Evolutionary conservation across 1,284 basidiomycete species (phyloP).

Genomic region (Austroboletus rostrupii): DNA sequence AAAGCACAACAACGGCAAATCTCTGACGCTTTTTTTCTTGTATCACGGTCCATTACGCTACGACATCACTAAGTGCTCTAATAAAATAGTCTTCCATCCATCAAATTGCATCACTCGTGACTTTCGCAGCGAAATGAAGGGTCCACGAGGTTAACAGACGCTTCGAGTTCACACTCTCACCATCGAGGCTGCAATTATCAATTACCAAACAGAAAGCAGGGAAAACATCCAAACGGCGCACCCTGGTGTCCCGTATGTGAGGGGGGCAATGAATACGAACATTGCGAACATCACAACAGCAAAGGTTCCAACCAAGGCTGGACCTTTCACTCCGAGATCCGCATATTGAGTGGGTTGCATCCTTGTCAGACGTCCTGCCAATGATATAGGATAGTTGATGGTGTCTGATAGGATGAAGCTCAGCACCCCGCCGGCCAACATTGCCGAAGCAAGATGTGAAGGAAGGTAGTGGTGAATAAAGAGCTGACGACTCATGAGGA

Average conservation of each 20-base stretch:
- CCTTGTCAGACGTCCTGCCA: constrained; percentile 55
- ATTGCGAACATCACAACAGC: constrained; percentile 60
- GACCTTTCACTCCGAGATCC: constrained; percentile 68
- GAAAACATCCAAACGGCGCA: constrained; percentile 39
- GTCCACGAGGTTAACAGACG: constrained; percentile 77
- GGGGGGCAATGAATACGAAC: constrained; percentile 76
- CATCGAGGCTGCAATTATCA: constrained; percentile 54
- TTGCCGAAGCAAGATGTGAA: constrained; percentile 85
- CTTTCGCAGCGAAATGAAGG: constrained; percentile 79
- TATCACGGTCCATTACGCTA: constrained; percentile 22
- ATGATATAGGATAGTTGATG: constrained; percentile 91
- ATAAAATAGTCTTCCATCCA: constrained; percentile 14
- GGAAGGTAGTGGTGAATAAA: constrained; percentile 99
- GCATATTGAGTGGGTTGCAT: constrained; percentile 62
- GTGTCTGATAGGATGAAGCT: constrained; percentile 91
- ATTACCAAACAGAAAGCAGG: constrained; percentile 8
- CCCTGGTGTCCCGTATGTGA: constrained; percentile 93
- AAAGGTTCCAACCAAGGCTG: constrained; percentile 58
- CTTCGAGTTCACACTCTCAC: constrained; percentile 68
- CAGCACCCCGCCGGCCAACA: constrained; percentile 88
- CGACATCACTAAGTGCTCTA: constrained; percentile 13
- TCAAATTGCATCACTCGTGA: constrained; percentile 38
- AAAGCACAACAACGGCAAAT: constrained; percentile 1
- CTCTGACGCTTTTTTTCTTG: constrained; percentile 3
- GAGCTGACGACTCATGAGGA: constrained; percentile 94